Base-by-base conservation (phyloP, 2,329 filamentous ascomycete species). In the Curvularia sp. region DNA sequence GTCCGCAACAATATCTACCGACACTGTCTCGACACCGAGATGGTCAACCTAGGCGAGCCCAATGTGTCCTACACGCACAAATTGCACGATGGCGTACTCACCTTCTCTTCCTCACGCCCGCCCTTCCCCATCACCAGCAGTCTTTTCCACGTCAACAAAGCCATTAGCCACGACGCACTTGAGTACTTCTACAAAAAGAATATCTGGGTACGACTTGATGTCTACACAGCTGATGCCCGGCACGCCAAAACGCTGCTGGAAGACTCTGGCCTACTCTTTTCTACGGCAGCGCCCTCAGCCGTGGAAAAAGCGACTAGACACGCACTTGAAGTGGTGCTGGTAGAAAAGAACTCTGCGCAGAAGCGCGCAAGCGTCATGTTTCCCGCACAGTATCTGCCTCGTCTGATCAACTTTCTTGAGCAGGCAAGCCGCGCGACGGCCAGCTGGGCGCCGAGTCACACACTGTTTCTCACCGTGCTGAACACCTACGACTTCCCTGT, bases 361-460 rank as follows among this genome's bases (percentile, higher is more conserved):
- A 74, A 67, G 41, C 61, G 72, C 22, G 69, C 71, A 1, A 49
- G 28, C 0, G 68, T 75, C 10, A 65, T 76, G 55, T 76, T 76
- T 28, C 74, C 74, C 0, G 73, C 73, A 1, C 73, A 75, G 28
- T 76, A 76, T 35, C 61, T 76, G 0, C 74, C 74, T 0, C 67
- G 74, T 0, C 54, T 76, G n/a, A 68, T 76, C 44, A 72, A 74
- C 55, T 76, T 75, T 62, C 55, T 75, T 22, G 63, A 69, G n/a
- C 64, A 71, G 43, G 71, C 70, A 5, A 65, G 61, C 35, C 28
- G 56, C 3, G 60, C 70, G 2, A 65, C 65, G 0, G 54, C 49
- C 9, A 53, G 60, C 0, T 76, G 74, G 74, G 68, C 68, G 6
- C 60, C 56, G 0, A 43, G 35, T 0, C 73, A 74, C 18, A 49